Base-by-base conservation (phyloP, 2,329 filamentous ascomycete species). In the Albifimbria verrucaria region DNA sequence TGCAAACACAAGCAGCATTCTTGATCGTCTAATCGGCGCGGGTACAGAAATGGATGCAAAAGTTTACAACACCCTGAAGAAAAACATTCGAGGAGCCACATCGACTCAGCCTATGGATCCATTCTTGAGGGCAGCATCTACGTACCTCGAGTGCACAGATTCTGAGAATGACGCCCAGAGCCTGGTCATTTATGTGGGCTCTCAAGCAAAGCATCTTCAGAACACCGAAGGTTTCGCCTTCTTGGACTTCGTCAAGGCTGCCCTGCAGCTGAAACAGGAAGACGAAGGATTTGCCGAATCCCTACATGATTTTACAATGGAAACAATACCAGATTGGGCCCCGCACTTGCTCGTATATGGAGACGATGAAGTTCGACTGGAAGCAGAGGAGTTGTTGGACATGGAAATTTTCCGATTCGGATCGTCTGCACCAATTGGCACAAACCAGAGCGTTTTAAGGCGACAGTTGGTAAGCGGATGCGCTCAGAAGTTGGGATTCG, bases 121-220 rank as follows among this genome's bases (percentile, higher is more conserved):
- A 1, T 88, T 79, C 60, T 72, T 90, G 18, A 77, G 79, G n/a
- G 80, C 77, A 17, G 80, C 81, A 3, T 63, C 77, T 26, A 65
- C 75, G 0, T 88, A 86, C 60, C 79, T 84, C 28, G 69, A 71
- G 41, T 56, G 64, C 48, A 77, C 74, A 23, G 62, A 64, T 21
- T 66, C 69, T 3, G 41, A 64, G 2, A 62, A 66, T 0, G 58
- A 67, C 43, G 69, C 77, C 2, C 60, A 68, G 25, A 62, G 59
- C 3, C 69, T 83, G 43, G 68, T 79, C 22, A 58, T 62, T 2
- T 72, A 81, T 57, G 63, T 82, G 23, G 67, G 66, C 28, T 55
- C 65, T 1, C 77, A 82, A 55, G 78, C 75, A 56, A 65, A 64
- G 41, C 64, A 58, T 17, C 56, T 83, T 12, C 74, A 78, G 48